Percentiles rank a stretch among this genome's conserved stretches.
Evolutionary conservation across 257 asterid species (phyloP).

Genomic region (Petrea volubilis): DNA sequence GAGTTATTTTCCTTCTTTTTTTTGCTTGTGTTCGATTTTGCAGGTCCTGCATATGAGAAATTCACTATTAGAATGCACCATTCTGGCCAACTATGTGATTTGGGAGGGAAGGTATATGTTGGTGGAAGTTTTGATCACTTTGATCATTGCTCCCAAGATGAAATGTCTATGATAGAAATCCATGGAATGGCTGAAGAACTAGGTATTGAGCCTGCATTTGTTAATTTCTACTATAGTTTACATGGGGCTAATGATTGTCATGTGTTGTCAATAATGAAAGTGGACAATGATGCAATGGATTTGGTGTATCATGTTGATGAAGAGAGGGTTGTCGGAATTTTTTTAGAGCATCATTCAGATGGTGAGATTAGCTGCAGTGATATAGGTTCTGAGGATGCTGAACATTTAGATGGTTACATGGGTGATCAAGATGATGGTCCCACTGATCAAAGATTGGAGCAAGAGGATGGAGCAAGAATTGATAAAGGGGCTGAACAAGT

Average conservation of each 20-base stretch:
- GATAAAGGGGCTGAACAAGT: not conserved
- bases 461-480: no score
- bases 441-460: not conserved
- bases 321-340: not conserved
- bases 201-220: not conserved
- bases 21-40: no score
- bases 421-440: not conserved
- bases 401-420: not conserved
- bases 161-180: not conserved
- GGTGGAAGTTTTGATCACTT: not conserved
- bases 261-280: no score
- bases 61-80: not conserved
- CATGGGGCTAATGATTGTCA: not conserved
- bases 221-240: not conserved
- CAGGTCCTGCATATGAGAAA: not conserved
- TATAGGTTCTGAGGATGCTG: no score
- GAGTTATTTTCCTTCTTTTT: no score
- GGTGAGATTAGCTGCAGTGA: not conserved
- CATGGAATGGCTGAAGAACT: no score
- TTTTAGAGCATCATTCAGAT: not conserved
- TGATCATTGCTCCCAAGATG: not conserved
- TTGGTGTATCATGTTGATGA: no score
- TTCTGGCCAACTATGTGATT: not conserved
- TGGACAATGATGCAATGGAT: no score
- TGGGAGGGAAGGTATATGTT: no score